Percentiles rank a stretch among this genome's conserved stretches.
These are phyloP conservation scores for Rutidosis leptorrhynchoides DNA, from an alignment of 129 eudicot genomes.

Conservation along the genomic window DNA sequence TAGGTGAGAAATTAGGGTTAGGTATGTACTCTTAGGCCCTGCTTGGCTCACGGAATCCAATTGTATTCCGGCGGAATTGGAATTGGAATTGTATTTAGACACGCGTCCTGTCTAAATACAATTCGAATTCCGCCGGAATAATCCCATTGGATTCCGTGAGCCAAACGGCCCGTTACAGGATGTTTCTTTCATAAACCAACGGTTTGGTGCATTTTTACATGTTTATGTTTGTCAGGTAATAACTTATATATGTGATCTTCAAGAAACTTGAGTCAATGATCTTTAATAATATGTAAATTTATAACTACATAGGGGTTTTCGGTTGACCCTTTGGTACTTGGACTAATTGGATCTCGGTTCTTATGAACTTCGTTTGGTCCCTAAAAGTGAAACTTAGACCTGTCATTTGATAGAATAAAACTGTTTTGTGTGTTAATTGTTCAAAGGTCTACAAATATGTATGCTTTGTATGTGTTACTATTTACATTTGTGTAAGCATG, in stretches of 20 bases:
- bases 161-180: too few species aligned
- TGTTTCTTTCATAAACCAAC: neutral
- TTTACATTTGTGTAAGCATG: neutral
- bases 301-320: neutral
- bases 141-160: too few species aligned
- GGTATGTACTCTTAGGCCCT: neutral
- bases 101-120: too few species aligned
- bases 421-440: neutral
- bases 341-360: neutral
- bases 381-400: neutral
- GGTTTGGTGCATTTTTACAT: too few species aligned
- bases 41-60: too few species aligned
- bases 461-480: too few species aligned
- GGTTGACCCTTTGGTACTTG: neutral
- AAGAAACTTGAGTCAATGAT: neutral
- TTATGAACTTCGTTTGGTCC: neutral
- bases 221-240: neutral
- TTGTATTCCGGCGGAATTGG: too few species aligned
- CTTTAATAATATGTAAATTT: neutral
- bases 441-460: neutral
- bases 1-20: neutral
- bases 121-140: too few species aligned
- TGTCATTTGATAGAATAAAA: neutral
- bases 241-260: neutral
- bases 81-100: too few species aligned